Base-by-base conservation (phyloP, 768 basidiomycete species). In the Mycena maculata region DNA sequence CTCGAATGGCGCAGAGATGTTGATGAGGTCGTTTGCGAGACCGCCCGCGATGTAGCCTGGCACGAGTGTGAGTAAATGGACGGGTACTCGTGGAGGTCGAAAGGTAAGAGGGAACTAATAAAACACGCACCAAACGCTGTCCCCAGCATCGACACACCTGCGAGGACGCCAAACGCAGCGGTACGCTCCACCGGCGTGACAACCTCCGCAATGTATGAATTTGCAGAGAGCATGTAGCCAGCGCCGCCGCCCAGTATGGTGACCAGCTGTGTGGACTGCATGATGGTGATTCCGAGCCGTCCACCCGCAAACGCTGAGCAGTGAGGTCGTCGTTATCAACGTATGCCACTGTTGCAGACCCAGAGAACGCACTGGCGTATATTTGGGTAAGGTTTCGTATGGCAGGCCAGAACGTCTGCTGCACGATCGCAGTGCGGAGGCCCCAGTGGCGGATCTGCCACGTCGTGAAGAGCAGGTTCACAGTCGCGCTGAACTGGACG, bases 331-430 rank as follows among this genome's bases (percentile, higher is more conserved):
- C 4, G 6, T 42, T 9, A 9, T 2, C 18, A 50, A 9, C 36
- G 36, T 9, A 9, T 38, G 9, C 36, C 16, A 9, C 36, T 16
- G 9, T 16, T 38, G 10, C 10, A 16, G 18, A 11, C n/a, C 22
- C 2, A 30, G 20, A 9, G 16, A 15, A 58, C 69, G 33, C 39
- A 67, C 69, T 70, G 2, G 69, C 69, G 23, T 70, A 70, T 10
- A 67, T 70, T 52, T 70, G 69, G 3, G 60, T 63, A 9, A 70
- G 33, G 33, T 70, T 70, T 7, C 69, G 33, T 7, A 70, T 15
- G 11, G 69, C 69, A 11, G 69, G 69, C 69, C 69, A 70, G 47
- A 66, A 67, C 2, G 69, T 70, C 61, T 70, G 69, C 31, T 70
- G 45, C 3, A 70, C 52, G 12, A 70, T 63, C 5, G 69, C 69